phyloP scores from a whole-genome alignment of 805 yeast genomes.

The Metschnikowia lochheadii region DNA sequence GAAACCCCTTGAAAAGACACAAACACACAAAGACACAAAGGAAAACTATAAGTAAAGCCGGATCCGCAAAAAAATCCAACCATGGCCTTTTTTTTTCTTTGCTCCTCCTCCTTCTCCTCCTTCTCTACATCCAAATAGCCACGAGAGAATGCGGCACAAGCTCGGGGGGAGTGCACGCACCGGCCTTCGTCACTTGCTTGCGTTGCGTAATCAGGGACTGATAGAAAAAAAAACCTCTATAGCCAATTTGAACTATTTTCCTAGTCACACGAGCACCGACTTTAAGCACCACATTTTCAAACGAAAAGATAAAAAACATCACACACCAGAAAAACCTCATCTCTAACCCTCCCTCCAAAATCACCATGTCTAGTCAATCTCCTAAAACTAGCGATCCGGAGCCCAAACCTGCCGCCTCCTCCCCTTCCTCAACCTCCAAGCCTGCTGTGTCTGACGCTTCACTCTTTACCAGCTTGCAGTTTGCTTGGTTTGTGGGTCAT shows the following conservation, averaged over 20 bases:
- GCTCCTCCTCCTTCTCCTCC: neutral
- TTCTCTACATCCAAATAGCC: neutral
- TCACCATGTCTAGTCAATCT: neutral
- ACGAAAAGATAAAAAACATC: no score
- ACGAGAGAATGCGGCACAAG: constrained; percentile 1
- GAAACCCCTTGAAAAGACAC: no score
- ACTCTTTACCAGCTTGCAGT: constrained; percentile 48
- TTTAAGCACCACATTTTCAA: no score
- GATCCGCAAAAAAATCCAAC: no score
- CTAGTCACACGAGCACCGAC: neutral
- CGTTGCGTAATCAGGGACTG: constrained; percentile 2
- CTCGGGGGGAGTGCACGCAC: constrained; percentile 1
- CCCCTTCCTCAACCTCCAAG: neutral
- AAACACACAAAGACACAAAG: no score
- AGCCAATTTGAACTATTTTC: neutral
- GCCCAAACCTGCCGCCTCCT: neutral
- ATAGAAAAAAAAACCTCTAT: neutral
- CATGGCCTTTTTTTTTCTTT: no score
- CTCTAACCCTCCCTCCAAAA: neutral
- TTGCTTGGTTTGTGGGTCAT: constrained; percentile 67
- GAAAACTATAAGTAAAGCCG: no score
- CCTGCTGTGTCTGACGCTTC: neutral
- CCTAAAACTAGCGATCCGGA: neutral
- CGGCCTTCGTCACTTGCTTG: constrained; percentile 1
- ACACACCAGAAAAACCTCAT: no score